Base-by-base conservation (phyloP, 306 rosid genomes). In the Sicyos baderoa region DNA sequence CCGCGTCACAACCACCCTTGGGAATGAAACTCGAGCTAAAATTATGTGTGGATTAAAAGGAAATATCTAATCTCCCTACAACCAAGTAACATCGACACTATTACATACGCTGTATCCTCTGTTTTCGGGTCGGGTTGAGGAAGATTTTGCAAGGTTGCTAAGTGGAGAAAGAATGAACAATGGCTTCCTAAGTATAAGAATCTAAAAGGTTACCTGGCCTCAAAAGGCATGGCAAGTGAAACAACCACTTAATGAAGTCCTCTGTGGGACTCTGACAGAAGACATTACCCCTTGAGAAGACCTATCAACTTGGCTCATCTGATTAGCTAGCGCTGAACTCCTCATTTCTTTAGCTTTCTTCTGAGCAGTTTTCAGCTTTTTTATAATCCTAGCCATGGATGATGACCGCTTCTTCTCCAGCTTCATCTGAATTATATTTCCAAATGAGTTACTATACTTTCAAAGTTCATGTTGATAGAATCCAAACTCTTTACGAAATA, bases 281-380 rank as follows among this genome's bases (percentile, higher is more conserved):
- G 84, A 82, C 35, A 86, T 21, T 62, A 80, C 79, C 81, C 77
- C 85, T 32, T 66, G 75, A 67, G 93, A 74, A 68, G 84, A 77
- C 77, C 79, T 65, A 16, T 85, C 75, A 68, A 84, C 86, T 86
- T 82, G 86, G 76, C 82, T 87, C 64, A 81, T 74, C 75, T 84
- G 89, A 76, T 85, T 74, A 56, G 79, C 78, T 75, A 52, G 55
- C 75, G 72, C 82, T 4, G 89, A 84, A 83, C 80, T 85, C 79
- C 97, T 84, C 99, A 90, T 93, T 64, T 81, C 97, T 74, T 89
- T 91, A 74, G 99, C 99, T 77, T 73, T 93, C 82, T 85, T 93
- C 86, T 89, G 96, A 74, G 99, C 88, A 6, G 72, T 56, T 76
- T 84, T 87, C 79, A 93, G 80, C 79, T 90, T 90, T 79, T 76